Base-by-base conservation (phyloP, 768 basidiomycete genomes). In the Hericium coralloides region DNA sequence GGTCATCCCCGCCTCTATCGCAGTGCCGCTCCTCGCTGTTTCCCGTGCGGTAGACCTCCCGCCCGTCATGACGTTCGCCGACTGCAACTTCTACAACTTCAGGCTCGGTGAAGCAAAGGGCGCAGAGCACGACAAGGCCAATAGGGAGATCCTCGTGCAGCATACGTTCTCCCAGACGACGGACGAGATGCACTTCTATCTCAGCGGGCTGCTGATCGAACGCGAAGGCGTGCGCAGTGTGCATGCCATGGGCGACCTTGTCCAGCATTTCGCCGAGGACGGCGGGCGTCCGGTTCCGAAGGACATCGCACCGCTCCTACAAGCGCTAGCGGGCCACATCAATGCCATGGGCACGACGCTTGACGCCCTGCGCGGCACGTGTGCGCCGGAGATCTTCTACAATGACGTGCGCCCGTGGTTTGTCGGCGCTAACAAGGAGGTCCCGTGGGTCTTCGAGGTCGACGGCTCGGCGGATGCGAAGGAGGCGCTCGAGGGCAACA, bases 111-210 rank as follows among this genome's bases (percentile, higher is more conserved):
- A 15, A 17, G 22, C 18, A 8, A 23, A 14, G 25, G 20, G 18
- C 18, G 10, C 5, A 45, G 25, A 14, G 6, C 12, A 22, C 4
- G 41, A 54, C 6, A 8, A n/a, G 38, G 18, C 15, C 12, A 18
- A 18, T 38, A 12, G 15, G 37, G 17, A 38, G 20, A 18, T 55
- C 1, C 45, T 20, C 43, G 36, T 55, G 17, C 47, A 48, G 12
- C 17, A 38, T n/a, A 48, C 23, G 8, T 49, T 48, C 47, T 43
- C 38, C 15, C 43, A 45, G 18, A 55, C 55, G 14, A 7, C 55
- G 47, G 55, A 55, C 55, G 55, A 55, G 55, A 37, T 15, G 45
- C 55, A 55, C n/a, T 55, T 55, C 20, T 55, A 55, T 31, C 23
- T 17, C 17, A 26, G 20, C 45, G 43, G 23, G 23, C 55, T 55